Evolutionary conservation across 192 early-diverging fungal genomes (phyloP).

Genomic region (Linnemannia elongata): DNA sequence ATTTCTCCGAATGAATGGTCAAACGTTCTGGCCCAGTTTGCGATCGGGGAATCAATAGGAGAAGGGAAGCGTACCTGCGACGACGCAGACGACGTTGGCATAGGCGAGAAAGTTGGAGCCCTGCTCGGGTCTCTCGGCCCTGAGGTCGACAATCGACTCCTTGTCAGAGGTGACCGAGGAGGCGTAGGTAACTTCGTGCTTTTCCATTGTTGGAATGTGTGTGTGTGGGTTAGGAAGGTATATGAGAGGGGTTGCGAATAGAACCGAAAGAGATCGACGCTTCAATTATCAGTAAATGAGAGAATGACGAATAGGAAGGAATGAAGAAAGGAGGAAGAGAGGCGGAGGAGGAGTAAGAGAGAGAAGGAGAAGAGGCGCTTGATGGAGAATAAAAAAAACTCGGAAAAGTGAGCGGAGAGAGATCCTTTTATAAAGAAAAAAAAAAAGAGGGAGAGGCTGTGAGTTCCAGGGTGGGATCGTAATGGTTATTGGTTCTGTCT

Average conservation of each 20-base stretch:
- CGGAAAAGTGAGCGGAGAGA: neutral
- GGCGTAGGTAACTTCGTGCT: slow-evolving; percentile 31
- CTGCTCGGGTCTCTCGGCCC: slow-evolving; percentile 52
- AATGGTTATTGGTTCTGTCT: neutral
- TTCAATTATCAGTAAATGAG: neutral
- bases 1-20: neutral
- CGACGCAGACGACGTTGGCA: slow-evolving; percentile 80
- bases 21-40: neutral
- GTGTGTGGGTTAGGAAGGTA: neutral
- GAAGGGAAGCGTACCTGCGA: slow-evolving; percentile 68
- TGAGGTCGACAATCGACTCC: slow-evolving; percentile 40
- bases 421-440: slow-evolving; percentile 23
- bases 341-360: neutral
- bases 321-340: neutral
- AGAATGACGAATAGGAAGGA: neutral
- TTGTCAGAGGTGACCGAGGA: slow-evolving; percentile 31
- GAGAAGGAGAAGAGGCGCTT: neutral
- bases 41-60: neutral
- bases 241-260: neutral
- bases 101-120: slow-evolving; percentile 69
- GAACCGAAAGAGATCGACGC: slow-evolving; percentile 9
- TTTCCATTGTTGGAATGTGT: slow-evolving; percentile 20
- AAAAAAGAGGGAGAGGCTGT: neutral
- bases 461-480: neutral
- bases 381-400: slow-evolving; percentile 19